Percentiles rank a stretch among this genome's conserved stretches.
Conservation (phyloP, 2,329 filamentous ascomycete species). For the Akanthomyces lecanii region DNA sequence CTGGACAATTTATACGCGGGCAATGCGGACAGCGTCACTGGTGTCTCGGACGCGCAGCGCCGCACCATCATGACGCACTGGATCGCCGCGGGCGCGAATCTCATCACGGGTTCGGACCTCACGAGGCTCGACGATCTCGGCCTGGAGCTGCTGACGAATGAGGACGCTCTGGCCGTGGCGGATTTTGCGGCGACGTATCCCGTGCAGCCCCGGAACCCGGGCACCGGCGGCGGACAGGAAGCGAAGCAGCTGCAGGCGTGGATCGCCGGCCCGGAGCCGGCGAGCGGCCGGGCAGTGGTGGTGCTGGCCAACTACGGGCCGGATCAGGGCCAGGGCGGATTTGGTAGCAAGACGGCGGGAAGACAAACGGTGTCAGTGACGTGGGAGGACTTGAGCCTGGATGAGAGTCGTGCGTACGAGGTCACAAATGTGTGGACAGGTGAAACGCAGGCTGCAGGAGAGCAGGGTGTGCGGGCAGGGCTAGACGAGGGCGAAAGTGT, state of each 20-base stretch:
- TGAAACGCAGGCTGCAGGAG: not conserved
- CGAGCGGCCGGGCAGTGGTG: constrained; percentile 18
- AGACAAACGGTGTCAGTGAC: constrained; percentile 19
- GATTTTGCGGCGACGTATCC: constrained; percentile 21
- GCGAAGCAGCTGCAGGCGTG: constrained; percentile 22
- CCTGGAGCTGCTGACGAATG: constrained; percentile 18
- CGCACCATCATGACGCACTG: constrained; percentile 22
- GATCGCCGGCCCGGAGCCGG: constrained; percentile 20
- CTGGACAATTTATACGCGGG: constrained; percentile 21
- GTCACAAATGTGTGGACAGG: constrained; percentile 20
- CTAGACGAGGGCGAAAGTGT: constrained; percentile 14
- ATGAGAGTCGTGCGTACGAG: constrained; percentile 1
- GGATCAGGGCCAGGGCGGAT: constrained; percentile 21
- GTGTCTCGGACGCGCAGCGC: constrained; percentile 20
- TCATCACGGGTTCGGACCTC: constrained; percentile 21
- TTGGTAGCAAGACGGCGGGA: constrained; percentile 9
- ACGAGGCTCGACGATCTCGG: constrained; percentile 19
- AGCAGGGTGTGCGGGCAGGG: not conserved
- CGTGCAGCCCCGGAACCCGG: constrained; percentile 21
- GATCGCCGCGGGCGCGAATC: constrained; percentile 21
- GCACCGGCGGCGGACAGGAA: constrained; percentile 20
- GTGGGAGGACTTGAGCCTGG: constrained; percentile 20
- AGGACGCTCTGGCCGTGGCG: constrained; percentile 18
- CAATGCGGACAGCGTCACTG: constrained; percentile 18
- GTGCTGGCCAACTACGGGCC: constrained; percentile 23